Evolutionary conservation across 1,284 basidiomycete species (phyloP).

Genomic region (Xerocomus minutiporus): DNA sequence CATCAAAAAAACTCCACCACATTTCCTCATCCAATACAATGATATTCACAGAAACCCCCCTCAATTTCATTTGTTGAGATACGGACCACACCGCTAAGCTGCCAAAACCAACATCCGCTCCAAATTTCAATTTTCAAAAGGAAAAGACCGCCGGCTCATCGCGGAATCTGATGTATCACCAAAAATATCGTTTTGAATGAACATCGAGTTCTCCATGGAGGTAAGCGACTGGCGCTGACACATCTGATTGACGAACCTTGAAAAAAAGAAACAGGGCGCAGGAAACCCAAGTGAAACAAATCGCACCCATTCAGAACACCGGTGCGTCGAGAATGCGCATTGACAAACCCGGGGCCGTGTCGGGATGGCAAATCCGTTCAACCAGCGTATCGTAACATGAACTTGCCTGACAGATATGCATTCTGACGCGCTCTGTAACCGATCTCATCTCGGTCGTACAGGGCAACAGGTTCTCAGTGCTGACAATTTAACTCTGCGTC

Average conservation of each 20-base stretch:
- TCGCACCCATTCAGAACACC: neutral
- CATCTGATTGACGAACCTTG: constrained; percentile 3
- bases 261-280: constrained; percentile 1
- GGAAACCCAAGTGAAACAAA: neutral
- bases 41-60: neutral
- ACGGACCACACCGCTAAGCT: neutral
- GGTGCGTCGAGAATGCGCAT: neutral
- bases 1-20: neutral
- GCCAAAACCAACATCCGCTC: constrained; percentile 1
- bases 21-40: neutral
- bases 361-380: neutral
- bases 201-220: constrained; percentile 3
- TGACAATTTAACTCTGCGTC: neutral
- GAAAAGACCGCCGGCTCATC: neutral
- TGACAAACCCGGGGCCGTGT: neutral
- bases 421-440: neutral
- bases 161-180: neutral
- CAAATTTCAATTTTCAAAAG: neutral
- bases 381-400: neutral
- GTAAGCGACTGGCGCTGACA: neutral
- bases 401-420: too few relatives aligned
- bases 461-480: neutral
- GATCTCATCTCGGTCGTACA: constrained; percentile 2
- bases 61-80: constrained; percentile 4
- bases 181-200: neutral